Evolutionary conservation across 306 rosid genomes (phyloP), one percentile per base, ranked within the genome.

Genomic region (Hippophae tibetana): DNA sequence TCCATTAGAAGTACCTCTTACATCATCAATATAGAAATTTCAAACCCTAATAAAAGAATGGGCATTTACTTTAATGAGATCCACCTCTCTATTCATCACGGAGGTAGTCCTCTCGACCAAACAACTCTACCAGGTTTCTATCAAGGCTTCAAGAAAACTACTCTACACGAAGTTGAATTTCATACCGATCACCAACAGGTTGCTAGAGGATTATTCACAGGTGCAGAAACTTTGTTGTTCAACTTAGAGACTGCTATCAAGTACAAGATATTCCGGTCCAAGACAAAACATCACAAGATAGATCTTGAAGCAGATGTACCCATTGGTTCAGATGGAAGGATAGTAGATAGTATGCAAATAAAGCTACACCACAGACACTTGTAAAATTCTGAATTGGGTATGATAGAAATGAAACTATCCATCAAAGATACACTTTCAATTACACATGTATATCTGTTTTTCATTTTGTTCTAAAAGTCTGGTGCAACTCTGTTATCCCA

Each of bases 41-140:
- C 43, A 44, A 64, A 64, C 43, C 69, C 69, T 13, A 64, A 64
- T 57, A 64, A 54, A 31, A 46, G 27, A 47, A 54, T 64, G 61
- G 69, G 47, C 44, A 45, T 64, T 23, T 44, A 43, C 40, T 64
- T 54, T 13, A 18, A 44, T 1, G 43, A 54, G 1, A 26, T 54
- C 42, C 31, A 26, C 31, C 6, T 64, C 9, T 54, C 54, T 45
- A 13, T 64, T 3, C 9, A 13, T 54, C 51, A 46, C 12, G 10
- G 44, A 3, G 47, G 14, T 31, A 25, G 6, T 11, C 6, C 46
- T 42, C 8, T 64, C 9, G 53, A 61, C 25, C 23, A 49, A 25
- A 9, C n/a, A 10, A 8, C n/a, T 23, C 8, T 63, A 48, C 58
- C 58, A 12, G 42, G 26, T 52, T 52, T 63, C 58, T 63, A 51